phyloP scores from a whole-genome alignment of 495 filamentous ascomycete genomes.

The Letharia lupina region DNA sequence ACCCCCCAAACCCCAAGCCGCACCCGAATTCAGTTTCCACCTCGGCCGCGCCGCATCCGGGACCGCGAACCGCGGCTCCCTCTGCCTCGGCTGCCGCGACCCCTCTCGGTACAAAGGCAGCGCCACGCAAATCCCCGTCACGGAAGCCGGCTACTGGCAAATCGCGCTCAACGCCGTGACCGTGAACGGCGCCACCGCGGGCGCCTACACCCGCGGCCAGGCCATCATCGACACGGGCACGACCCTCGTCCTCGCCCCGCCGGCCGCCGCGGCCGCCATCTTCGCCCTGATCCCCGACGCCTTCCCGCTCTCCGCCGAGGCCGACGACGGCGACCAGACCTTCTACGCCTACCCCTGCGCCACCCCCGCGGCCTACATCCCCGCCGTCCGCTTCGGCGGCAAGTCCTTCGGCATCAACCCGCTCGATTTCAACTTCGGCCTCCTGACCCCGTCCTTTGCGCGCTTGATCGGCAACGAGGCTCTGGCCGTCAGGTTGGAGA shows the following conservation, averaged over 20 bases:
- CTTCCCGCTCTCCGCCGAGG: background rate
- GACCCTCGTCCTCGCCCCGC: constrained; percentile 1
- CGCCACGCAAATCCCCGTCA: background rate
- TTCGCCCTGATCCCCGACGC: background rate
- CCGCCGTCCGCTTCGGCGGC: background rate
- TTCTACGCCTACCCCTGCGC: background rate
- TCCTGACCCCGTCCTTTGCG: background rate
- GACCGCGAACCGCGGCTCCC: background rate
- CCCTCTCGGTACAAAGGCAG: background rate
- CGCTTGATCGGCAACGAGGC: background rate
- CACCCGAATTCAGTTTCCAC: background rate
- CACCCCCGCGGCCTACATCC: background rate
- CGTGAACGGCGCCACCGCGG: background rate
- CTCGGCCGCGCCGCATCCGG: background rate
- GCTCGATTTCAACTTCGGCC: background rate
- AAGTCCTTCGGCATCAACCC: background rate
- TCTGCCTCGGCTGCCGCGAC: constrained; percentile 5
- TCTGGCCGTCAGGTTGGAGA: background rate
- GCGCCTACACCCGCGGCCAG: background rate
- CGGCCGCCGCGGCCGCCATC: background rate
- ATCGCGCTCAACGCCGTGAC: background rate
- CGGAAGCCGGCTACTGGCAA: background rate
- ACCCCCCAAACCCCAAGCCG: background rate
- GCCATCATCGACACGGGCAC: constrained; percentile 2
- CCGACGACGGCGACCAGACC: background rate